Base-by-base conservation (phyloP, 169 alveolate species). In the Cryptosporidium sp. region DNA sequence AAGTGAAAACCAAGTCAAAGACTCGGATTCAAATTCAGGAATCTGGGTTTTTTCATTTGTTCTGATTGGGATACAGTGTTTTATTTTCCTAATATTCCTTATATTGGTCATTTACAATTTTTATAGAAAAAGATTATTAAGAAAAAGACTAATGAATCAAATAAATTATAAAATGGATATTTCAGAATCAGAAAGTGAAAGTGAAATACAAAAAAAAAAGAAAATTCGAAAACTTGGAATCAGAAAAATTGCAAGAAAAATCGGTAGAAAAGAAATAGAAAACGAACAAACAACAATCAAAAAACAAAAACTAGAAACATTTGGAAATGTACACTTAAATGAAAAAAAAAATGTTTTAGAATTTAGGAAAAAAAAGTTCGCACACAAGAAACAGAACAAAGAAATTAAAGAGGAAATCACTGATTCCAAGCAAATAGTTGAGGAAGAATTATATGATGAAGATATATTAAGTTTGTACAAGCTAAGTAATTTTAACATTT, bases 131-230 rank as follows among this genome's bases (percentile, higher is more conserved):
- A 73, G 53, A 56, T 73, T 31, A 14, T 58, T 73, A 58, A 73
- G 70, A n/a, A 73, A 60, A 73, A 73, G 70, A 33, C 6, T 73
- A 52, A 14, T 73, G 29, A 1, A 73, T 51, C 68, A 73, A 73
- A 56, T 52, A 33, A 73, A 73, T 31, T 73, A 73, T 31, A 60
- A 73, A 35, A 52, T 73, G 86, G 70, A 73, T 42, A 10, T 73
- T 31, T 73, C 86, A 48, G 86, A 73, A n/a, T 60, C 68, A 37
- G 86, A 73, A 23, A 73, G 71, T 56, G 86, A 56, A 53, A 21
- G 12, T 35, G 71, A 60, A 9, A 35, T 33, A 1, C 72, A 26
- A 10, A 60, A 51, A 12, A 72, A 73, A 52, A 39, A 60, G 26
- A 73, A 73, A 23, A 26, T 29, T 14, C 60, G 68, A 73, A 73